Percentiles rank a stretch among this genome's conserved stretches.
phyloP scores from a whole-genome alignment of 108 stramenopile species.

The Stephanodiscus triporus region DNA sequence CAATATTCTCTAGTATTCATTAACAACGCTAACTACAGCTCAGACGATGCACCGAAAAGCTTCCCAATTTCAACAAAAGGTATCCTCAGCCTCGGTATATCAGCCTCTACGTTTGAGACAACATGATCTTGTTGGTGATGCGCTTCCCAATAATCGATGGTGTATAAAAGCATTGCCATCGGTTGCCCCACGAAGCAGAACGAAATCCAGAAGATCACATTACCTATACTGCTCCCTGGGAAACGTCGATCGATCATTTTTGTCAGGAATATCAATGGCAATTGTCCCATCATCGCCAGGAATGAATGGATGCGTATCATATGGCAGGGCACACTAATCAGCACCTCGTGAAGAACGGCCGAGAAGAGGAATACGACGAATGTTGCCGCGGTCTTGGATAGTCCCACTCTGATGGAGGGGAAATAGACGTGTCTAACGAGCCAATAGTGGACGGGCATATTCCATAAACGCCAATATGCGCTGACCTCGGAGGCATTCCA shows the following conservation, averaged over 20 bases:
- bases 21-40: slow-evolving; percentile 11
- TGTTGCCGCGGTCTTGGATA: slow-evolving; percentile 71
- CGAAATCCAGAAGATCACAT: slow-evolving; percentile 82
- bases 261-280: slow-evolving; percentile 87
- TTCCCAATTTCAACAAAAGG: slow-evolving; percentile 21
- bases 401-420: slow-evolving; percentile 73
- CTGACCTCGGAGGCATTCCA: slow-evolving; percentile 91
- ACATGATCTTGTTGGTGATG: slow-evolving; percentile 20
- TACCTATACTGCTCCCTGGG: slow-evolving; percentile 69
- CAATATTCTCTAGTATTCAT: background rate
- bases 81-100: slow-evolving; percentile 9
- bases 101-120: slow-evolving; percentile 7
- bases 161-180: slow-evolving; percentile 82
- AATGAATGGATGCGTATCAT: slow-evolving; percentile 81
- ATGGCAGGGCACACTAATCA: slow-evolving; percentile 89
- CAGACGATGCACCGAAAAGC: slow-evolving; percentile 41
- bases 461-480: slow-evolving; percentile 94
- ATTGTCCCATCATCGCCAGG: slow-evolving; percentile 92
- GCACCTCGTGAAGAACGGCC: slow-evolving; percentile 91
- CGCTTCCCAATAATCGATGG: slow-evolving; percentile 73
- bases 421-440: slow-evolving; percentile 92
- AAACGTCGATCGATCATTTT: slow-evolving; percentile 66
- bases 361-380: slow-evolving; percentile 90
- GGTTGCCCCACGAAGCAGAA: slow-evolving; percentile 90
- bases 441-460: slow-evolving; percentile 96